Evolutionary conservation across 345 rosid species (phyloP).

Genomic region (Turnera subulata): DNA sequence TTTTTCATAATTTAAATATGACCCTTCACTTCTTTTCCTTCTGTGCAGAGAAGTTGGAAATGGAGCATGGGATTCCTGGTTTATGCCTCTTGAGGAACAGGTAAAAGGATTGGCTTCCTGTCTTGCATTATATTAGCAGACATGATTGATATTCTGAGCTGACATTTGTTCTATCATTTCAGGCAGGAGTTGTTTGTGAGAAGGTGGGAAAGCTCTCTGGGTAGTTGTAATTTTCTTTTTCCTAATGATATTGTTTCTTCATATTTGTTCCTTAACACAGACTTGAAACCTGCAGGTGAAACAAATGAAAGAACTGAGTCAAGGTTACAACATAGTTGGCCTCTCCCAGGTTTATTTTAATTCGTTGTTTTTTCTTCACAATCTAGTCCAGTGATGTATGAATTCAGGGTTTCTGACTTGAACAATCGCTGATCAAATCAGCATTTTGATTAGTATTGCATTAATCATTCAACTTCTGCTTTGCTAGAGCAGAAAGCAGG

Average conservation of each 20-base stretch:
- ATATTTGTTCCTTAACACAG: slow-evolving; percentile 14
- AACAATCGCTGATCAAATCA: too few relatives aligned
- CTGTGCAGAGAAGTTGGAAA: slow-evolving; percentile 76
- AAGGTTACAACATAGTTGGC: slow-evolving; percentile 85
- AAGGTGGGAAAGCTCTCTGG: slow-evolving; percentile 40
- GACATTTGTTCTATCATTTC: slow-evolving; percentile 19
- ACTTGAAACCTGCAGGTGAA: slow-evolving; percentile 47
- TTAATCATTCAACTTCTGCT: too few relatives aligned
- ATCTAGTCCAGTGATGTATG: too few relatives aligned
- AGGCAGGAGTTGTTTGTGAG: slow-evolving; percentile 60
- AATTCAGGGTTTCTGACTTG: too few relatives aligned
- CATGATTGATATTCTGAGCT: slow-evolving; percentile 5
- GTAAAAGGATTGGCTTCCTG: slow-evolving; percentile 23
- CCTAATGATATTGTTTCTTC: slow-evolving; percentile 2
- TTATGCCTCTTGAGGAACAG: slow-evolving; percentile 76
- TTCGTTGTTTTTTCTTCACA: too few relatives aligned
- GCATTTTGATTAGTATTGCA: too few relatives aligned
- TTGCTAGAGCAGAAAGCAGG: too few relatives aligned
- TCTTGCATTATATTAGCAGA: slow-evolving; percentile 2
- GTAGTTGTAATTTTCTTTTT: slow-evolving; percentile 7
- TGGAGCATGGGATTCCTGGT: slow-evolving; percentile 88
- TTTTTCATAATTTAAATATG: background rate
- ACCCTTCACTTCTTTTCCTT: slow-evolving; percentile 9
- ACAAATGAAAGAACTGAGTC: slow-evolving; percentile 64
- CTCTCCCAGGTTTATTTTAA: slow-evolving; percentile 98